phyloP scores from a whole-genome alignment of 208 protist species.

The Leishmania tarentolae region DNA sequence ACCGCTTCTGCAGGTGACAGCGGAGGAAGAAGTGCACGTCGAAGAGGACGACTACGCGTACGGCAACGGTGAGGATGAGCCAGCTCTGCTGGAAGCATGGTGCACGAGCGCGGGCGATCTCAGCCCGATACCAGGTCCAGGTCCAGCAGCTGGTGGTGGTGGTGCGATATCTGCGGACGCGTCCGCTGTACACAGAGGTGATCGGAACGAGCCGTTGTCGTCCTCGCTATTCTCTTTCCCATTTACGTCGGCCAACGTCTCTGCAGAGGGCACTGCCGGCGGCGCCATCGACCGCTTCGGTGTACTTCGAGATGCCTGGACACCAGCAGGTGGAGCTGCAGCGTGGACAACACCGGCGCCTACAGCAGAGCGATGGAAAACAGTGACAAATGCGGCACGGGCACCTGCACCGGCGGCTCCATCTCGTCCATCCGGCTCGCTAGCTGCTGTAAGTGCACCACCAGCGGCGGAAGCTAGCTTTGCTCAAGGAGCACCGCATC shows the following conservation, averaged over 20 bases:
- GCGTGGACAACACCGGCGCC: neutral
- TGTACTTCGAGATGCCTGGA: neutral
- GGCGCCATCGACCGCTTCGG: neutral
- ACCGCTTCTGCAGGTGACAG: neutral
- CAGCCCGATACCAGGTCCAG: conserved; percentile 4
- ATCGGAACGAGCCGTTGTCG: neutral
- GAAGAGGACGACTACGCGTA: neutral
- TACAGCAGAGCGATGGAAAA: neutral
- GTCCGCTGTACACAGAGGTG: neutral
- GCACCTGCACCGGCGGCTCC: neutral
- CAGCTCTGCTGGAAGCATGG: conserved; percentile 23
- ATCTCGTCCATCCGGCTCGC: neutral
- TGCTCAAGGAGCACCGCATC: neutral
- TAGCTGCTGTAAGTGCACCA: neutral
- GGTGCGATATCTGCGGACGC: neutral
- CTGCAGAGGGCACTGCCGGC: neutral
- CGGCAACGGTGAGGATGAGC: conserved; percentile 3
- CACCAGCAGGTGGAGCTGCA: neutral
- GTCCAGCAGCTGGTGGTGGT: neutral
- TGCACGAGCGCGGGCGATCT: conserved; percentile 20
- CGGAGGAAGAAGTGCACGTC: neutral
- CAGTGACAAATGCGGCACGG: neutral
- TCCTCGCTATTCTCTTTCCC: conserved; percentile 14
- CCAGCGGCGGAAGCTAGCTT: neutral
- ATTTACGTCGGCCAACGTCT: neutral